Evolutionary conservation across 2,329 filamentous ascomycete genomes (phyloP), one percentile per base, ranked within the genome.

Genomic region (Penicillium verrucosum): DNA sequence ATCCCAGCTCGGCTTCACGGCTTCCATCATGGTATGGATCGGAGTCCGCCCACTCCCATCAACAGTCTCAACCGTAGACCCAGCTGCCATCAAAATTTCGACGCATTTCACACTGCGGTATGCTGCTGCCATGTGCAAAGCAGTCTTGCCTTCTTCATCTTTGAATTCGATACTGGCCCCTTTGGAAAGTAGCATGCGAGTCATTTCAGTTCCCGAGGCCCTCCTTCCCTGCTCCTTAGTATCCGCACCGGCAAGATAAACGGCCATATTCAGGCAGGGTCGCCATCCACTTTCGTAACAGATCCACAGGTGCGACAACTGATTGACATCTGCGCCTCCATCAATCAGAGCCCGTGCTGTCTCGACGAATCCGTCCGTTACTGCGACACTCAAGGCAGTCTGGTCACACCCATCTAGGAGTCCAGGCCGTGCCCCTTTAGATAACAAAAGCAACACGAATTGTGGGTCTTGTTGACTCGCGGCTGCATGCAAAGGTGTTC

Each of bases 391-490:
- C 6, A 30, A 11, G n/a, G 42, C 42, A 30, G 27, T 32, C 27
- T 0, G 3, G 3, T 18, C 1, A 21, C 0, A 2, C 27, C 0
- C 18, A 21, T 21, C 2, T 16, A 14, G 11, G 25, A 43, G 16
- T 12, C 16, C 42, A 32, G 11, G 6, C 7, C 21, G 27, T 21
- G 42, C 42, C 27, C 42, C 42, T 30, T 30, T 21, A 3, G 42
- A 45, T 45, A 45, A 6, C 42, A 45, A 30, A 21, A 30, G 27
- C 14, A 21, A 32, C 14, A 7, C 42, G 5, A 32, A 32, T 32
- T 2, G 27, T 8, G 42, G n/a, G 30, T 45, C 42, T 21, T 21
- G 6, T 21, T 45, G 11, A 5, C 7, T 7, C 1, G 27, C 42
- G 11, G 42, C 42, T 45, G 42, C 11, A 12, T 45, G 25, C 42